Percentiles rank a stretch among this genome's conserved stretches.
phyloP scores from a whole-genome alignment of 352 stramenopile genomes.

The Hyaloperonospora brassicae region DNA sequence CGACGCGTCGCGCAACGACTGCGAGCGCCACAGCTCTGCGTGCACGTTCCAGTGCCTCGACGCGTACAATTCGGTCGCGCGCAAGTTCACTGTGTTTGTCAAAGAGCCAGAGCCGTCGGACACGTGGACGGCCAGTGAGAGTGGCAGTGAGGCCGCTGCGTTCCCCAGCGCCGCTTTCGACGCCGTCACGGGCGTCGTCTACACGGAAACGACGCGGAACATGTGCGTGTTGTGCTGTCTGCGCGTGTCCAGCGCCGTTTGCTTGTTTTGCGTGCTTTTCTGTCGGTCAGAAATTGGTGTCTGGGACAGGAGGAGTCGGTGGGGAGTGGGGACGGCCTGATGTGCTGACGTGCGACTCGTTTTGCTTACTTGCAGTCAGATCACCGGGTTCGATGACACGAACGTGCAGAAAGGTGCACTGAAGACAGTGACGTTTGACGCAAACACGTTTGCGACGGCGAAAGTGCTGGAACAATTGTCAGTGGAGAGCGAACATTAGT shows the following conservation, averaged over 20 bases:
- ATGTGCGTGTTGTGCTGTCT: constrained; percentile 51
- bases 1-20: constrained; percentile 42
- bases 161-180: constrained; percentile 52
- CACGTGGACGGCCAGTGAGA: constrained; percentile 26
- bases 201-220: constrained; percentile 32
- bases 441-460: constrained; percentile 37
- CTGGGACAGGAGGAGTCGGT: too few relatives aligned
- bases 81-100: constrained; percentile 64
- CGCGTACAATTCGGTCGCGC: constrained; percentile 37
- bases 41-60: constrained; percentile 70
- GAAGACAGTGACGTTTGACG: constrained; percentile 43
- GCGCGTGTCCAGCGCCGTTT: background rate
- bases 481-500: constrained; percentile 9
- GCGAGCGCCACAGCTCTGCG: constrained; percentile 26
- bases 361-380: constrained; percentile 35
- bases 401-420: constrained; percentile 51
- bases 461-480: constrained; percentile 39
- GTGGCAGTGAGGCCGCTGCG: constrained; percentile 16
- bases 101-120: constrained; percentile 48
- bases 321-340: too few relatives aligned
- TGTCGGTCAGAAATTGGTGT: too few relatives aligned
- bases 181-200: constrained; percentile 30
- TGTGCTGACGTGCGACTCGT: too few relatives aligned
- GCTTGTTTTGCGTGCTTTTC: constrained; percentile 3
- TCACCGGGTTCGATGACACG: constrained; percentile 54